phyloP scores from a whole-genome alignment of 1,284 basidiomycete genomes.

The Lentinus polychrous region DNA sequence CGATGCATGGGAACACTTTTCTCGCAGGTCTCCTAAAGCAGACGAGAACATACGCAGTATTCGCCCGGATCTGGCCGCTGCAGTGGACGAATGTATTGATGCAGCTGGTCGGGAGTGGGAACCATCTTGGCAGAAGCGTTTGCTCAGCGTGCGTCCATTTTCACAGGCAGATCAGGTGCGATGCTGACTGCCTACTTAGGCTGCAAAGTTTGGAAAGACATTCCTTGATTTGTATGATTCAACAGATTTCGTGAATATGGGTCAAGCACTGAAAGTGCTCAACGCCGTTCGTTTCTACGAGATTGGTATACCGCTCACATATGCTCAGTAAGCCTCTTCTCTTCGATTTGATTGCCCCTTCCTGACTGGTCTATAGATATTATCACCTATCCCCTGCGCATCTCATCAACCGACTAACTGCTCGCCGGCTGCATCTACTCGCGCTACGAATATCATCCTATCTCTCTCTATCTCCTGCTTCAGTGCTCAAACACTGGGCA shows the following conservation, averaged over 20 bases:
- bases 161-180: constrained; percentile 4
- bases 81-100: constrained; percentile 90
- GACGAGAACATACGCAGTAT: constrained; percentile 92
- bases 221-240: constrained; percentile 93
- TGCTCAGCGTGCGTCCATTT: constrained; percentile 66
- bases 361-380: constrained; percentile 44
- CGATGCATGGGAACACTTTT: constrained; percentile 89
- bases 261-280: constrained; percentile 88
- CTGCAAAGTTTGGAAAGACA: constrained; percentile 91
- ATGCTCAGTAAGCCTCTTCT: constrained; percentile 62
- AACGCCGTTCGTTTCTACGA: constrained; percentile 90
- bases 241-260: constrained; percentile 86
- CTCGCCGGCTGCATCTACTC: constrained; percentile 86
- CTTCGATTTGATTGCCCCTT: constrained; percentile 3
- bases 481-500: constrained; percentile 95
- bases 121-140: constrained; percentile 78
- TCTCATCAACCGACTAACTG: constrained; percentile 78
- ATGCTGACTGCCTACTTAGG: constrained; percentile 37
- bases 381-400: constrained; percentile 70
- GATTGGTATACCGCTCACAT: constrained; percentile 90
- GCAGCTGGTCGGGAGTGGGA: constrained; percentile 94
- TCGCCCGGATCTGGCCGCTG: constrained; percentile 76
- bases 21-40: constrained; percentile 78
- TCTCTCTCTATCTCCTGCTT: constrained; percentile 77
- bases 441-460: constrained; percentile 88